Evolutionary conservation across 2,329 filamentous ascomycete species (phyloP), one percentile per base, ranked within the genome.

Genomic region (Fusarium sp.): DNA sequence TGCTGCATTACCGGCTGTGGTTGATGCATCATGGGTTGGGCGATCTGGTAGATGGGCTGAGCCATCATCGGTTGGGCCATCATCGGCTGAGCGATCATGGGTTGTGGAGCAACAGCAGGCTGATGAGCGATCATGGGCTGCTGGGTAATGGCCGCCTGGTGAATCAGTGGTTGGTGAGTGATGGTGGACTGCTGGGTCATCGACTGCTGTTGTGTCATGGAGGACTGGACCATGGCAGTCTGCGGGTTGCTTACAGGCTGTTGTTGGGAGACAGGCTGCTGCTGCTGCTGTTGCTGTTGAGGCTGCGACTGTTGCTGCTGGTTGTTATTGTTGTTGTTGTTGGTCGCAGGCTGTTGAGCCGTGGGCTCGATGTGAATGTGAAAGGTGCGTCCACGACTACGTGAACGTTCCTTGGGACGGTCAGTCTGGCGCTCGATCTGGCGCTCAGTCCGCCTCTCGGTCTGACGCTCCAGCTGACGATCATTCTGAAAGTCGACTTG

Each of bases 341-440:
- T 53, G 60, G 8, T 56, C 15, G 63, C 43, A 47, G 69, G 47
- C 39, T 71, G 65, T 41, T 64, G 66, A 7, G 60, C 47, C 7
- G 65, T 69, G 1, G 73, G 73, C 62, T 74, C 74, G 23, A 76
- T 76, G 68, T 76, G 74, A 27, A 76, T 76, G 58, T 76, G 74
- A 46, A 74, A 69, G 50, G 74, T 76, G 18, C 74, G 71, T 27
- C 74, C 74, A 34, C 74, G 74, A 36, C 74, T 76, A 46, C 66
- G 64, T 43, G 74, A 76, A 27, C 74, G 54, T 12, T 71, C 63
- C 57, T 68, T 74, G 27, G 60, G 54, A 15, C 70, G 71, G 18
- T 73, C 69, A 13, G 51, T 37, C n/a, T 66, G 61, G 13, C 69
- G 69, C 16, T 55, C 40, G 46, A 58, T 41, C 10, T 54, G 48